Evolutionary conservation across 805 yeast species (phyloP), one percentile per base, ranked within the genome.

Genomic region (Saturnispora dispora): DNA sequence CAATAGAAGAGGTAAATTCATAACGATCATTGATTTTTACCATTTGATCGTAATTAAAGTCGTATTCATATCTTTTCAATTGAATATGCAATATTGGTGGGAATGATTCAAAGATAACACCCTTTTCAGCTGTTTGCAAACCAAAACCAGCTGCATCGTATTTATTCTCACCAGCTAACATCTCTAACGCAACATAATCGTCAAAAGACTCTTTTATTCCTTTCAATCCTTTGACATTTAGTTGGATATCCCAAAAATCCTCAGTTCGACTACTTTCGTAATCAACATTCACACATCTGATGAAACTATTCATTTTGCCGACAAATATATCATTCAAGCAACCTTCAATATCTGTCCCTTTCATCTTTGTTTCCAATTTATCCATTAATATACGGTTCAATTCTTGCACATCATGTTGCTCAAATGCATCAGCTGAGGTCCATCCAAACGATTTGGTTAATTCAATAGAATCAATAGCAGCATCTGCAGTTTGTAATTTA

Each of bases 371-470:
- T 65, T 93, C 99, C 43, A 93, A 74, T 57, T 84, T 81, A 66
- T 93, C 99, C 97, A 93, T 91, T 62, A 93, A 74, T 37, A 93
- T 89, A 59, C 99, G 82, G 64, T 90, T 89, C 64, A 93, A 74
- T 66, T 93, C 99, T 65, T 93, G 99, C 15, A 93, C 97, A 65
- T 93, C 99, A 68, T 93, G 98, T 68, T 93, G 99, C 2, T 95
- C 87, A 67, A 93, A 93, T 0, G 97, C 96, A 58, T 93, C 99
- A 5, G 84, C 83, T 9, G 87, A 77, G 63, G 89, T 96, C 99
- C 99, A 93, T 8, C 99, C 99, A 73, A 93, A 93, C 0, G 97
- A 83, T 53, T 81, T 79, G 0, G 99, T 93, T 49, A 93, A 73
- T 62, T 88, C 96, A 55, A 79, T 65, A 0, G 99, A 93, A 53